Base-by-base conservation (phyloP, 2,329 filamentous ascomycete species). In the Trichoderma endophyticum region DNA sequence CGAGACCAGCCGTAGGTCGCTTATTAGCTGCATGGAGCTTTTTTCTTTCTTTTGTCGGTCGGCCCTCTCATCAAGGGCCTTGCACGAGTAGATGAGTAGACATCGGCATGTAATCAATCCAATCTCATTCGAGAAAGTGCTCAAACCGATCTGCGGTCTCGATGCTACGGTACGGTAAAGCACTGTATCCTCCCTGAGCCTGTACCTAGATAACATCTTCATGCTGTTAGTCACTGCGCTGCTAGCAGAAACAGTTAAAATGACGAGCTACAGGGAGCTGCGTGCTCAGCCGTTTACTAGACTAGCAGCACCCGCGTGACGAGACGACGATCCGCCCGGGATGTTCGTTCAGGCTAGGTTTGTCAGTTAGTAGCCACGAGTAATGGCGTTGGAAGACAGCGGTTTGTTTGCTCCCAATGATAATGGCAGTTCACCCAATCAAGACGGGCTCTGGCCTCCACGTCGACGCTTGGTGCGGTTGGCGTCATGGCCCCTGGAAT, bases 391-490 rank as follows among this genome's bases (percentile, higher is more conserved):
- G 60, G 18, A 30, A 30, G n/a, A 28, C 39, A 18, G 15, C 26
- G 24, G 54, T 39, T 59, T 57, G 54, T 67, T 30, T 59, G 32
- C 54, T 59, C 39, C 39, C 39, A 43, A 43, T 26, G 21, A 3
- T 18, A 39, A 39, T 24, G 15, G 43, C 18, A 51, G 24, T 24
- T 57, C 26, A 39, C 21, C 62, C 63, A 71, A 70, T 70, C 68
- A 70, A 56, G 34, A 15, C 60, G n/a, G 48, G 48, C 34, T 51
- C 51, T 43, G 36, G 69, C 15, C 48, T 39, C 32, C 60, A 28
- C 60, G 68, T 39, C 48, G 48, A 70, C 48, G 68, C 59, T 32
- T 70, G 48, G 56, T 69, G 65, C 60, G 43, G 51, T n/a, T 66
- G 63, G 60, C 60, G 36, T 36, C 48, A 39, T 28, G 48, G 30